Evolutionary conservation across 2,329 filamentous ascomycete species (phyloP).

Genomic region (Fusarium fujikuroi): DNA sequence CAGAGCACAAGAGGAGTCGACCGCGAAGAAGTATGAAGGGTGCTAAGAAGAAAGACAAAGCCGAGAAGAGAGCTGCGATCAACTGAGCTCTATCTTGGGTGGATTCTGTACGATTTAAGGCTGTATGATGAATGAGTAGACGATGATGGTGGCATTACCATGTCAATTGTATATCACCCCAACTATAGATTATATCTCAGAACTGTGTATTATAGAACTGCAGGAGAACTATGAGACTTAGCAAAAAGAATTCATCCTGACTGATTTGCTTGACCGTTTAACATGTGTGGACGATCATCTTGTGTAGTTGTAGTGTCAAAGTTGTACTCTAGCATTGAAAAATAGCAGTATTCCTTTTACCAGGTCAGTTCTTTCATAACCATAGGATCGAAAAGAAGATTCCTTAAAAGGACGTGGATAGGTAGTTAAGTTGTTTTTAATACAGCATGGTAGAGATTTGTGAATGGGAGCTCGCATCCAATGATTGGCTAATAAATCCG

Average conservation of each 20-base stretch:
- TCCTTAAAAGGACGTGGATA: background rate
- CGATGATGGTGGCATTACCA: conserved; percentile 22
- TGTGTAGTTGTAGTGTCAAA: background rate
- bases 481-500: background rate
- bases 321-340: background rate
- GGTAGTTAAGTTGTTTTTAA: background rate
- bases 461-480: background rate
- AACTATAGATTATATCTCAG: conserved; percentile 24
- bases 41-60: conserved; percentile 55
- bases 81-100: conserved; percentile 1
- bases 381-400: background rate
- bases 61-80: conserved; percentile 41
- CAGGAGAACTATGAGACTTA: background rate
- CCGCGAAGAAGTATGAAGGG: conserved; percentile 78
- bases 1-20: conserved; percentile 61
- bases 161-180: conserved; percentile 21
- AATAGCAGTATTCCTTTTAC: background rate
- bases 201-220: conserved; percentile 12
- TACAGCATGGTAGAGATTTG: background rate
- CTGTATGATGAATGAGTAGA: conserved; percentile 29
- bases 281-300: conserved; percentile 5
- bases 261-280: background rate
- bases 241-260: background rate
- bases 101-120: background rate
- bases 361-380: background rate